These are phyloP conservation scores for Garcia nutans DNA, from an alignment of 345 rosid species.

Conservation along the genomic window DNA sequence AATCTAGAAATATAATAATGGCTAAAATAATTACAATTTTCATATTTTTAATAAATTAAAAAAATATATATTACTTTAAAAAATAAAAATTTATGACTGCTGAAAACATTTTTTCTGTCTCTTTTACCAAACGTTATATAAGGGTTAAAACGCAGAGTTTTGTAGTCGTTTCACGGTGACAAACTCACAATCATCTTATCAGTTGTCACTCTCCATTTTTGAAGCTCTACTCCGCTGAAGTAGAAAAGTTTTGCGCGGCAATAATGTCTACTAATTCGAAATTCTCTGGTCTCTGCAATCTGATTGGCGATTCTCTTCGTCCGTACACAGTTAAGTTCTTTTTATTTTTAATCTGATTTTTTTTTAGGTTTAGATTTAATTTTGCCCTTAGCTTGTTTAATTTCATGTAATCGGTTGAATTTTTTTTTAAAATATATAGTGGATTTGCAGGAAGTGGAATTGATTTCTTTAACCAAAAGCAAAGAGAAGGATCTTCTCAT, in stretches of 20 bases:
- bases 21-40: neutral
- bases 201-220: neutral
- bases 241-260: neutral
- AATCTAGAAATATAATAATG: no score
- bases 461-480: conserved; percentile 29
- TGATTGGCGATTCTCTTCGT: conserved; percentile 42
- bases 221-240: neutral
- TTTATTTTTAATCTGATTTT: neutral
- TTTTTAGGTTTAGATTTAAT: neutral
- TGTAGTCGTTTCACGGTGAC: neutral
- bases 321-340: conserved; percentile 37
- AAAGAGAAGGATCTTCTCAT: conserved; percentile 48
- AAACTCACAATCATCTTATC: no score
- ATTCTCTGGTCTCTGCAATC: conserved; percentile 37
- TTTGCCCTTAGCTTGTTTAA: neutral
- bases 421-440: neutral
- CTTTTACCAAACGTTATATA: no score
- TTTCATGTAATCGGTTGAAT: neutral
- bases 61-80: no score
- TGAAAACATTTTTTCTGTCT: no score
- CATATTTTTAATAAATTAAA: no score
- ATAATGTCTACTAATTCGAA: conserved; percentile 34
- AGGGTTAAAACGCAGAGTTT: neutral
- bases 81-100: no score
- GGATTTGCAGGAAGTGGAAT: conserved; percentile 33